Evolutionary conservation across 805 yeast species (phyloP), one percentile per base, ranked within the genome.

Genomic region (Metschnikowia reukaufii): DNA sequence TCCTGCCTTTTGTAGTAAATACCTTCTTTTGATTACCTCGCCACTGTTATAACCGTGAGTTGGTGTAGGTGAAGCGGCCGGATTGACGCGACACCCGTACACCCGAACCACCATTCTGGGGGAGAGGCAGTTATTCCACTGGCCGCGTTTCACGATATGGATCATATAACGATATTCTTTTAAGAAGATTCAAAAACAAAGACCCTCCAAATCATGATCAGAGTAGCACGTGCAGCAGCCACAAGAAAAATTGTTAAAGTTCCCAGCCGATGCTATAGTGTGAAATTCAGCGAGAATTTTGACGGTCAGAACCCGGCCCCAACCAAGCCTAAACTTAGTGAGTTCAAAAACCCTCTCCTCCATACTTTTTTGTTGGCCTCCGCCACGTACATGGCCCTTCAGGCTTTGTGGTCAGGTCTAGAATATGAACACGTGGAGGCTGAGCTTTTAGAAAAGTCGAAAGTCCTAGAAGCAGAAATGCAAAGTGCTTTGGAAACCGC

Each of bases 301-400:
- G 56, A 53, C n/a, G 51, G 55, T 13, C 48, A 38, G 15, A 44
- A 45, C 33, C 47, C 55, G 13, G 34, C 42, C 10, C 43, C 46
- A 16, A 18, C 46, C 6, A 66, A 66, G 45, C 76, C 76, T 6
- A 57, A 47, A 19, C 43, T 72, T 19, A 53, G 67, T 17, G 71
- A 72, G 51, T 72, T 72, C 59, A 63, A 60, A 34, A 58, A 57
- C 46, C 73, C 77, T 4, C 53, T 71, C 27, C 58, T 67, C 35
- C 70, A 72, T 55, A 59, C 68, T 2, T 70, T 72, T 42, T 61
- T 72, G 21, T 50, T 72, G 25, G 74, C 76, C 4, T 67, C 73
- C 0, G 59, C 72, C 2, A 62, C 73, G 1, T 72, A 67, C 53
- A 60, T 72, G 55, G 54, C 60, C 8, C 54, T 70, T 31, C 71